These are phyloP conservation scores for Podospora sp. DNA, from an alignment of 495 filamentous ascomycete genomes.

Conservation along the genomic window DNA sequence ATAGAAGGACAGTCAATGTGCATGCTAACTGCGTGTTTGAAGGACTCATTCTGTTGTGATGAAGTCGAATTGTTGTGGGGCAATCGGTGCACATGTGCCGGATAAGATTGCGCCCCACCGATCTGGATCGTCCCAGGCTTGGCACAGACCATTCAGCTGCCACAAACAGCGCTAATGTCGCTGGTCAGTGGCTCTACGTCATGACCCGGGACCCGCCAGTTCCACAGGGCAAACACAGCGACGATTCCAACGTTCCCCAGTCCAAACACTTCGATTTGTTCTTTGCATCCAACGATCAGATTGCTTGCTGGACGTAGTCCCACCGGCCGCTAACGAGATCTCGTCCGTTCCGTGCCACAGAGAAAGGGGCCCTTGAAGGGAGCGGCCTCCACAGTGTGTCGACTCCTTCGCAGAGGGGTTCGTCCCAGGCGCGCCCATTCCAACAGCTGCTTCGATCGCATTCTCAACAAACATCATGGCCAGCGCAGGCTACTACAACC, in stretches of 20 bases:
- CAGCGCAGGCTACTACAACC: constrained; percentile 28
- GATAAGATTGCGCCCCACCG: background rate
- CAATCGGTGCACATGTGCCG: too few relatives aligned
- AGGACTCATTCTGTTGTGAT: too few relatives aligned
- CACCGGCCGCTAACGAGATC: too few relatives aligned
- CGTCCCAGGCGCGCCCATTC: background rate
- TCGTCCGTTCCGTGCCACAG: background rate
- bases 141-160: background rate
- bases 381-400: background rate
- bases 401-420: background rate
- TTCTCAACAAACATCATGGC: constrained; percentile 22
- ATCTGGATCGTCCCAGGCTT: background rate
- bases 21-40: too few relatives aligned
- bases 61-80: too few relatives aligned
- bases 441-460: background rate
- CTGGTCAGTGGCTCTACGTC: background rate
- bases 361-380: background rate
- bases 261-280: background rate
- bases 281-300: too few relatives aligned
- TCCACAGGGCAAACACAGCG: background rate
- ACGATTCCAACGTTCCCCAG: background rate
- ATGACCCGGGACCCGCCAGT: background rate
- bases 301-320: too few relatives aligned
- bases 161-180: background rate
- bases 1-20: too few relatives aligned